Evolutionary conservation across 2,329 filamentous ascomycete genomes (phyloP).

Genomic region (Penicillium sp.): DNA sequence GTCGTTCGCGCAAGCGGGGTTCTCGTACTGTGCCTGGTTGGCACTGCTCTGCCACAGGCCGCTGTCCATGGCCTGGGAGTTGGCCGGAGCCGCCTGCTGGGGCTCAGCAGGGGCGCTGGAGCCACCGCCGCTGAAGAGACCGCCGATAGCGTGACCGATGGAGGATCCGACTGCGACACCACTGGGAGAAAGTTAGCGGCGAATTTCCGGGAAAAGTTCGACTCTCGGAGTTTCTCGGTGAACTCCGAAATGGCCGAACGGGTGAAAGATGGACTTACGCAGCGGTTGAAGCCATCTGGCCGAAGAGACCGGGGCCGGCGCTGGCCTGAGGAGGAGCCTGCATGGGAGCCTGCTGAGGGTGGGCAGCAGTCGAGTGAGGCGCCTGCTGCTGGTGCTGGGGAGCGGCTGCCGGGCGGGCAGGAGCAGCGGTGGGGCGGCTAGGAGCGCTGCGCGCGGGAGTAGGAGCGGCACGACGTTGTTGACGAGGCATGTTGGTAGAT

Average conservation of each 20-base stretch:
- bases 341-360: slow-evolving; percentile 44
- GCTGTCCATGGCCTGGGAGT: slow-evolving; percentile 49
- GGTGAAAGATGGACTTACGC: slow-evolving; percentile 63
- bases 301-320: slow-evolving; percentile 78
- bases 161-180: slow-evolving; percentile 95
- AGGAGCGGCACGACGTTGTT: slow-evolving; percentile 60
- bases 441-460: slow-evolving; percentile 54
- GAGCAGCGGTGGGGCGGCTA: slow-evolving; percentile 60
- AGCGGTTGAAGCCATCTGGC: slow-evolving; percentile 95
- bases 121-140: slow-evolving; percentile 73
- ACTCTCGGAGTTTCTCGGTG: slow-evolving; percentile 12
- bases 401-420: slow-evolving; percentile 52
- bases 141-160: slow-evolving; percentile 89
- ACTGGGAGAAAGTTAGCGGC: slow-evolving; percentile 47
- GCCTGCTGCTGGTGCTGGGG: slow-evolving; percentile 61
- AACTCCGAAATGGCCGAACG: background rate
- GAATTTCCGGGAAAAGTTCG: background rate
- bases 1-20: slow-evolving; percentile 69
- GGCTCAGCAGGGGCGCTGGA: slow-evolving; percentile 53
- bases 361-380: slow-evolving; percentile 62
- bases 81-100: slow-evolving; percentile 49
- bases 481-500: slow-evolving; percentile 64
- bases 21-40: slow-evolving; percentile 45
- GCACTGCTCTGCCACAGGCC: slow-evolving; percentile 45
- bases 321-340: slow-evolving; percentile 43